Evolutionary conservation across 2,329 filamentous ascomycete species (phyloP), one percentile per base, ranked within the genome.

Genomic region (Aspergillus sp.): DNA sequence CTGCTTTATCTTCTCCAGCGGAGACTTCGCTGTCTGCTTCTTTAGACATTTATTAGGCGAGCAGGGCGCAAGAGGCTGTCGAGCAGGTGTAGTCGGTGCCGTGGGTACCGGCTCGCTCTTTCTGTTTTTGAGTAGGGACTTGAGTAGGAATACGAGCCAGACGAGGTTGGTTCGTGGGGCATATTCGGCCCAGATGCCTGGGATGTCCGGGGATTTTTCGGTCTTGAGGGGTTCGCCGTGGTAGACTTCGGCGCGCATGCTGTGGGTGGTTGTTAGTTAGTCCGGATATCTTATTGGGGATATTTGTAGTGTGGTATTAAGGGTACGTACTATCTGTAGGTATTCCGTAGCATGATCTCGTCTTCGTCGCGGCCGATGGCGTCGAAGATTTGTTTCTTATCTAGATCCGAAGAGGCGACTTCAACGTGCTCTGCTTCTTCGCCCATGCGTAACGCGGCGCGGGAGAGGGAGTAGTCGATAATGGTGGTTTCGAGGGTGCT

Each of bases 391-490:
- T 77, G 69, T 64, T 78, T 78, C 58, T 76, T 77, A 44, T 79
- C 77, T 32, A 79, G 66, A 64, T 79, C 76, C 0, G 76, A 76
- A 8, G 75, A 78, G 11, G 76, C 75, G 25, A 77, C 66, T 27
- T 75, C 71, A 2, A 69, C 67, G 13, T 63, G 52, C n/a, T 66
- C 63, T 38, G 68, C 59, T 0, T 64, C 42, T 13, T 71, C 66
- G 49, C 72, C 66, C 8, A 63, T 48, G 7, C 67, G 55, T 60
- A 88, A 75, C 23, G 82, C 79, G 2, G 85, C 85, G n/a, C 87
- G 83, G 1, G 86, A 88, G 38, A 89, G 80, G 1, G 87, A 88
- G 71, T 89, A 89, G 71, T 89, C 87, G 65, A 89, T 89, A 23
- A 89, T 81, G 0, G 87, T 88, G 1, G 85, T 85, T 65, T 87